phyloP scores from a whole-genome alignment of 176 grass and related monocot genomes.

The Carex cristatella region DNA sequence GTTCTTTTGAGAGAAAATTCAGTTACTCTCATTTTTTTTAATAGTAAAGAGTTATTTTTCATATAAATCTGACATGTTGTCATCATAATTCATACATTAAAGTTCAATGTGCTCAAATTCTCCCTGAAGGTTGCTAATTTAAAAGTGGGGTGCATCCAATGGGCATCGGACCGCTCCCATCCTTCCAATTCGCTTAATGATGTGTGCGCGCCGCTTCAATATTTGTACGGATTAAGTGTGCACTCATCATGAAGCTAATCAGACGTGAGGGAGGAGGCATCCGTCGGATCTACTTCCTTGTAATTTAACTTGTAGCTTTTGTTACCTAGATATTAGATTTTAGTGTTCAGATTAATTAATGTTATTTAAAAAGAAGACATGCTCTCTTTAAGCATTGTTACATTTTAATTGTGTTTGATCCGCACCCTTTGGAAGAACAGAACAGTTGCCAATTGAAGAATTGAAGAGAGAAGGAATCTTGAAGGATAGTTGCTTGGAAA shows the following conservation, averaged over 20 bases:
- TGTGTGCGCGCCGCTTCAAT: too few species aligned
- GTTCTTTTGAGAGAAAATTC: background rate
- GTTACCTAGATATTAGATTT: background rate
- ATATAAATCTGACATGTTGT: background rate
- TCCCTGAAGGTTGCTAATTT: background rate
- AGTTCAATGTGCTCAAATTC: background rate
- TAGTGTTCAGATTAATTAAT: background rate
- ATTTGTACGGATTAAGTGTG: too few species aligned
- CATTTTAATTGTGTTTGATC: conserved; percentile 16
- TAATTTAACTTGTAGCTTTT: background rate
- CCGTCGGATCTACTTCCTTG: too few species aligned
- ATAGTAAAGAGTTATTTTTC: background rate
- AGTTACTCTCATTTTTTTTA: background rate
- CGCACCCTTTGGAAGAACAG: conserved; percentile 1
- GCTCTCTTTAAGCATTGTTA: background rate
- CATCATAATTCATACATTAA: background rate
- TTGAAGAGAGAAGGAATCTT: conserved; percentile 9
- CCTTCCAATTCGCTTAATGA: too few species aligned
- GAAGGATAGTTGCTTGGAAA: background rate
- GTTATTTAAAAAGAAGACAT: background rate
- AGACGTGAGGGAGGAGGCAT: too few species aligned
- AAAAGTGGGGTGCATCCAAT: too few species aligned
- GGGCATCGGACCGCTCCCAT: too few species aligned
- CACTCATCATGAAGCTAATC: too few species aligned
- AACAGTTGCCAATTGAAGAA: conserved; percentile 5